These are phyloP conservation scores for Boletus eberwhitei DNA, from an alignment of 768 basidiomycete species.

Conservation along the genomic window DNA sequence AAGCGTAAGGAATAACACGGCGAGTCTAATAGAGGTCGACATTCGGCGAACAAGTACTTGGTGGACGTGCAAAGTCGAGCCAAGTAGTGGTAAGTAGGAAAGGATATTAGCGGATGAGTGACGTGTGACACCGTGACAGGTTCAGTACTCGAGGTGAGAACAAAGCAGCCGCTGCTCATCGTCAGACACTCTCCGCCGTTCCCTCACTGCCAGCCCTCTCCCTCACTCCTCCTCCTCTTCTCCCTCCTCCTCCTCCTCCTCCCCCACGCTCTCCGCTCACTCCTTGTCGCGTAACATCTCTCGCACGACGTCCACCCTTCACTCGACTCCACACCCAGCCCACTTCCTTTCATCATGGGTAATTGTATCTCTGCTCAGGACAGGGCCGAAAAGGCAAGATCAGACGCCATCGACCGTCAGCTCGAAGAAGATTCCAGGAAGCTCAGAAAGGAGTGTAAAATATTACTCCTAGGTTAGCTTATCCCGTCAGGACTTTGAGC, in stretches of 20 bases:
- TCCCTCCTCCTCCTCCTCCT: too few relatives aligned
- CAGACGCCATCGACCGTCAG: constrained; percentile 75
- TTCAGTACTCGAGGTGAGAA: constrained; percentile 21
- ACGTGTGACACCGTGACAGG: constrained; percentile 22
- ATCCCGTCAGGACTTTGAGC: constrained; percentile 1
- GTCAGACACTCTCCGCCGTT: constrained; percentile 9
- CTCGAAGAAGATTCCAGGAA: constrained; percentile 83
- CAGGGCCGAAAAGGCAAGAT: constrained; percentile 56
- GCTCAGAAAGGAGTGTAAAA: constrained; percentile 89
- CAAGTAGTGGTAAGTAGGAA: not conserved
- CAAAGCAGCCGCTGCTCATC: constrained; percentile 18
- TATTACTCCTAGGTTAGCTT: constrained; percentile 78
- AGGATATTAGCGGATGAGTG: not conserved
- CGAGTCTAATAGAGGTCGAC: not conserved
- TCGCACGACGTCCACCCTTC: not conserved
- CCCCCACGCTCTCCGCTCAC: too few relatives aligned
- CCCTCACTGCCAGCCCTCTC: constrained; percentile 1
- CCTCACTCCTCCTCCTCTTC: not conserved
- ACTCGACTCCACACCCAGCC: not conserved
- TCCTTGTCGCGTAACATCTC: not conserved
- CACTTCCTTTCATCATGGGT: constrained; percentile 46
- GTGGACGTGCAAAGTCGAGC: not conserved
- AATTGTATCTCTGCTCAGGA: constrained; percentile 60
- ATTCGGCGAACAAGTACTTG: not conserved
- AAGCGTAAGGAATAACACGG: not conserved